Percentiles rank a stretch among this genome's conserved stretches.
Conservation (phyloP, 257 asterid species). For the Petunia axillaris region DNA sequence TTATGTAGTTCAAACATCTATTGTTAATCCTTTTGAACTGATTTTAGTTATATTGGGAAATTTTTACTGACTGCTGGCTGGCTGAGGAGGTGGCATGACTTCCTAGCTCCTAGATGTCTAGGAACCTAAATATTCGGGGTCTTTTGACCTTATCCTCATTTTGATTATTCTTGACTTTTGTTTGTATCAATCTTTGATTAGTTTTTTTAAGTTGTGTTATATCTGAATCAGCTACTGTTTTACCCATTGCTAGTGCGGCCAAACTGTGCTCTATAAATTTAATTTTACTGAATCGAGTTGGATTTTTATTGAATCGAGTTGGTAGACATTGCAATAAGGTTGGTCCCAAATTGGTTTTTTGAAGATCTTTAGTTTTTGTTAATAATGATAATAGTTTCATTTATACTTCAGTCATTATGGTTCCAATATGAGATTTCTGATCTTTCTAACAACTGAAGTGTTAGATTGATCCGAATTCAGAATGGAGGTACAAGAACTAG, state of each 20-base stretch:
- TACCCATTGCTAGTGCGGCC: not conserved
- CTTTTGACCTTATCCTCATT: not conserved
- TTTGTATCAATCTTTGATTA: not conserved
- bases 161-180: not conserved
- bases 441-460: too few species aligned
- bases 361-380: not conserved
- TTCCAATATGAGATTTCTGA: too few species aligned
- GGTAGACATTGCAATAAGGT: not conserved
- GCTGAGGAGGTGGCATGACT: not conserved
- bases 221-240: constrained; percentile 8
- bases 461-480: too few species aligned
- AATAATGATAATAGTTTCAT: too few species aligned
- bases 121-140: not conserved
- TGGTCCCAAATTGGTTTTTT: constrained; percentile 7
- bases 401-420: too few species aligned
- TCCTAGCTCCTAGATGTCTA: not conserved
- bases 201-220: not conserved
- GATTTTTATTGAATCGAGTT: not conserved
- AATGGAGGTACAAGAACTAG: too few species aligned
- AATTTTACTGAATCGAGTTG: not conserved
- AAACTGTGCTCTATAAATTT: too few species aligned
- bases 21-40: not conserved
- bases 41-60: constrained; percentile 12
- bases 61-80: constrained; percentile 16
- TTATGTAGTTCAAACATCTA: not conserved